Evolutionary conservation across 2,329 filamentous ascomycete genomes (phyloP).

Genomic region (Neopestalotiopsis clavispora): DNA sequence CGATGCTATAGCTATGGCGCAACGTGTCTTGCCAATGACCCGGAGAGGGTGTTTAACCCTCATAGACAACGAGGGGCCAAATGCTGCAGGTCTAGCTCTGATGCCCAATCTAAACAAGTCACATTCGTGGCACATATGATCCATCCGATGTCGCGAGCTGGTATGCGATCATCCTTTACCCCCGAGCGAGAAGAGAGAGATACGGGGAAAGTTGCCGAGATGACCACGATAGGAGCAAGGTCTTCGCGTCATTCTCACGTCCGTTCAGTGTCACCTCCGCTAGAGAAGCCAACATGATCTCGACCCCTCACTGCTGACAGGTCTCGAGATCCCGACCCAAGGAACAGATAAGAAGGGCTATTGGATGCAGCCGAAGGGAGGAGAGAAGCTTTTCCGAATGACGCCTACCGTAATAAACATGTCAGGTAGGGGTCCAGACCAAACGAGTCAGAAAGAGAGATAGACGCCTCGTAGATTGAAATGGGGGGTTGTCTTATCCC

Average conservation of each 20-base stretch:
- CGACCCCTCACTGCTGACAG: neutral
- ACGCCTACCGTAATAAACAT: neutral
- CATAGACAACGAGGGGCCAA: neutral
- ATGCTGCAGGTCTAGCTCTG: slow-evolving; percentile 5
- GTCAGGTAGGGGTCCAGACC: neutral
- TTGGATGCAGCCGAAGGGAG: neutral
- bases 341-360: neutral
- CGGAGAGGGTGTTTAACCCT: neutral
- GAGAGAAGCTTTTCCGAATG: neutral
- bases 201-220: slow-evolving; percentile 1
- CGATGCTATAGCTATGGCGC: slow-evolving; percentile 3
- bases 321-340: neutral
- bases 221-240: neutral
- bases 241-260: neutral
- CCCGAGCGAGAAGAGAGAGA: neutral
- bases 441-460: neutral
- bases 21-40: neutral
- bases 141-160: slow-evolving; percentile 3
- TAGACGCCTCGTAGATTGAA: neutral
- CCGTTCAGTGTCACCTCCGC: neutral
- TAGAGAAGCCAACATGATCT: neutral
- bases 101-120: neutral
- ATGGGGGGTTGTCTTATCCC: neutral
- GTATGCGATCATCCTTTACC: neutral
- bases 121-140: slow-evolving; percentile 5